Base-by-base conservation (phyloP, 2,329 filamentous ascomycete species). In the Alternaria ethzedia region DNA sequence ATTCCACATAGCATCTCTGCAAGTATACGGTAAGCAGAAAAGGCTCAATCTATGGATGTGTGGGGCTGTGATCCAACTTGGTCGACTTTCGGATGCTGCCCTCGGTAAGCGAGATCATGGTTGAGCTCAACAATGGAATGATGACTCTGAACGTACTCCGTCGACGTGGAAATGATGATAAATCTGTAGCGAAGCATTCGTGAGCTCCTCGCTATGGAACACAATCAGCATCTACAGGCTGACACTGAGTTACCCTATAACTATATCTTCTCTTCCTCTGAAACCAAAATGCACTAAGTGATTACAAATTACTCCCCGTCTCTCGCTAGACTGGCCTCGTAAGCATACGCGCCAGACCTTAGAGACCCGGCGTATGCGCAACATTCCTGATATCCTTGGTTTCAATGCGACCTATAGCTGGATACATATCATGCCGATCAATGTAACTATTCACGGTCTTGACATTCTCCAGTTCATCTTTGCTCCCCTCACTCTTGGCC, bases 401-500 rank as follows among this genome's bases (percentile, higher is more conserved):
- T 32, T 77, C 77, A 28, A 79, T 72, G 21, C 78, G 68, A 4
- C 77, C 76, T 20, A 77, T 63, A 1, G 74, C 76, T 50, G 70
- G 69, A 65, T 79, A 83, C 74, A 82, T 81, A 65, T 84, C 82
- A 66, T 84, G 82, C 59, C 82, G 68, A 63, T 79, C 79, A 43
- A 82, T 76, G 58, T 79, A 65, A 50, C 75, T 79, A 23, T 76
- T 75, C 28, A 79, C 70, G 15, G 78, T 79, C 15, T 74, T 77
- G 11, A 72, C 73, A 36, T 75, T 71, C 9, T 59, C 61, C 6
- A 79, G 54, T 1, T 45, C 28, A 55, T 72, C 65, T 44, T 68
- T 51, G 23, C 58, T 61, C 54, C 75, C 62, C 26, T 73, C 69
- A 46, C 73, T 75, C 21, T 70, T 71, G 5, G 67, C 67, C 45